phyloP scores from a whole-genome alignment of 2,329 filamentous ascomycete species.

The Colletotrichum trifolii region DNA sequence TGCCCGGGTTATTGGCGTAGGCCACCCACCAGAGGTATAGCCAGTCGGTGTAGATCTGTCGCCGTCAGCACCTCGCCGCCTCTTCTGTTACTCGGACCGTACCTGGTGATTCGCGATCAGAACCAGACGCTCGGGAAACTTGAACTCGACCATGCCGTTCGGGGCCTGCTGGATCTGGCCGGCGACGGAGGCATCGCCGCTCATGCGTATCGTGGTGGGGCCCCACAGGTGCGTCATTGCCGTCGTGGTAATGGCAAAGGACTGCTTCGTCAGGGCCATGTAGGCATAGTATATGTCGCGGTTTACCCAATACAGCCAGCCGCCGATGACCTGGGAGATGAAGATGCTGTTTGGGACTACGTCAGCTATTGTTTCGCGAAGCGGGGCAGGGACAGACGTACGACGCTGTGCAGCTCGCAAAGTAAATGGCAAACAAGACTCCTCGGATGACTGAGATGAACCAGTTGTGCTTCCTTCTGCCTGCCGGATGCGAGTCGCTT shows the following conservation, averaged over 20 bases:
- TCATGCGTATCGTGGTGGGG: conserved; percentile 84
- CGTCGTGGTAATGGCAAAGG: conserved; percentile 81
- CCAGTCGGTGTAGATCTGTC: conserved; percentile 87
- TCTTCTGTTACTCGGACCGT: conserved; percentile 82
- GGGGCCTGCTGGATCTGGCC: conserved; percentile 76
- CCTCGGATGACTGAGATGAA: conserved; percentile 64
- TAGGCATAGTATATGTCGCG: conserved; percentile 84
- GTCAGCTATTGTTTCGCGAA: conserved; percentile 9
- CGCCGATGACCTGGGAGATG: conserved; percentile 79
- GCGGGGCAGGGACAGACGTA: conserved; percentile 37
- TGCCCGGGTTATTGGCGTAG: conserved; percentile 79
- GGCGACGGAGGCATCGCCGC: conserved; percentile 82
- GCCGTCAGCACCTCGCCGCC: conserved; percentile 45
- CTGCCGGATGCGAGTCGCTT: conserved; percentile 60
- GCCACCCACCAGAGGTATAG: conserved; percentile 93
- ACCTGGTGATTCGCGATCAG: conserved; percentile 90
- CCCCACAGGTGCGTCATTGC: conserved; percentile 89
- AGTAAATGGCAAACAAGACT: conserved; percentile 63
- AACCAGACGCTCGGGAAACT: conserved; percentile 84
- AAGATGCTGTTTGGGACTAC: conserved; percentile 62
- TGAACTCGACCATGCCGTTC: conserved; percentile 80
- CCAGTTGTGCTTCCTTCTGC: conserved; percentile 63
- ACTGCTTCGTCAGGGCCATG: conserved; percentile 88
- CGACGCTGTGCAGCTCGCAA: conserved; percentile 62
- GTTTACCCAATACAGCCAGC: conserved; percentile 80